Evolutionary conservation across 1,139 yeast genomes (phyloP), one percentile per base, ranked within the genome.

Genomic region (Taphrina wiesneri): DNA sequence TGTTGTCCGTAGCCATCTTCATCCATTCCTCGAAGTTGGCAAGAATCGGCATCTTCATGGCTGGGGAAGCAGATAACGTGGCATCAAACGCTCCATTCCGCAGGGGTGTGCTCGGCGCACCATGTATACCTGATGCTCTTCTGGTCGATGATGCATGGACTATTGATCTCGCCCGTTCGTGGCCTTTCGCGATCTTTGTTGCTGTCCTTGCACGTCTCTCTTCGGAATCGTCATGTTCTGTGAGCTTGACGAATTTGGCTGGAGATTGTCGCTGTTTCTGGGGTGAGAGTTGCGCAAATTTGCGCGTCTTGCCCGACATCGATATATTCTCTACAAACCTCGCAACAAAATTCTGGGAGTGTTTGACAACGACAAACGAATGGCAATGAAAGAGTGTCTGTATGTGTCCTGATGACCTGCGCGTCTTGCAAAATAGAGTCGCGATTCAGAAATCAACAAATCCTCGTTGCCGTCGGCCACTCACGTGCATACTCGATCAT

Each of bases 11-110:
- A n/a, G 95, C 90, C 77, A 88, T 81, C 74, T 86, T 88, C 81
- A 90, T 88, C 91, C 96, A 88, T 76, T 89, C 93, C 74, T 91
- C 96, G 75, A 90, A 90, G 72, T 90, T 90, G 9, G 86, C 88
- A 67, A 77, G 70, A 5, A 75, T 71, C 72, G 83, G 79, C 75
- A 80, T 78, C 9, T 77, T 76, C 36, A 53, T 45, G 5, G 54
- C 45, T 36, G 64, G 56, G n/a, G 56, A 34, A 9, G 57, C 41
- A 2, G 51, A 11, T n/a, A n/a, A 21, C 7, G 36, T 28, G n/a
- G 36, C 9, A 25, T 39, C 49, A 25, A 54, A 28, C 32, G 15
- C 49, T 7, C 28, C 28, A 23, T 23, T 23, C 2, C 49, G 19
- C 9, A 23, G 32, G 2, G 59, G 59, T 34, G 59, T 54, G 25